phyloP scores from a whole-genome alignment of 768 basidiomycete genomes.

The Suillus spraguei region DNA sequence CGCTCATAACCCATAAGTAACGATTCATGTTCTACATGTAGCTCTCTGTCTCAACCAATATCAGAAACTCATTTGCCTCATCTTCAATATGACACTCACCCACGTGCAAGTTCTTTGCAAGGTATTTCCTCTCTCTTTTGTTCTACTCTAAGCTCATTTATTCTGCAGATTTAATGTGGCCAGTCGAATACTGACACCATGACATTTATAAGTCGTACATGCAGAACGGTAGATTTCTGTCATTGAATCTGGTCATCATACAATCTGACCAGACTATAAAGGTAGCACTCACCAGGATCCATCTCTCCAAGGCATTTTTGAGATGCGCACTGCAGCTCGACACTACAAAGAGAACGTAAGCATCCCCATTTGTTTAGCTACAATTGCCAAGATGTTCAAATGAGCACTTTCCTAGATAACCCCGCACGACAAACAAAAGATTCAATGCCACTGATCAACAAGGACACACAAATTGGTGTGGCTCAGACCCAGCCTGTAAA shows the following conservation, averaged over 20 bases:
- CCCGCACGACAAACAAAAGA: not conserved
- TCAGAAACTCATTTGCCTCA: not conserved
- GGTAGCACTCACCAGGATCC: not conserved
- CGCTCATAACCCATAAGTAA: not conserved
- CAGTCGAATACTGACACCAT: not conserved
- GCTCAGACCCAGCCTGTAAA: not conserved
- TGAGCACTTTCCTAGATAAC: not conserved
- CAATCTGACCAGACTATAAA: not conserved
- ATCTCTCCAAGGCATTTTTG: not conserved
- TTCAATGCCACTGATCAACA: not conserved
- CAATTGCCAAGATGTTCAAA: not conserved
- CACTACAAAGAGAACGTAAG: conserved; percentile 10
- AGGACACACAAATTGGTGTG: not conserved
- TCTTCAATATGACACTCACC: not conserved
- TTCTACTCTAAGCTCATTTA: too few relatives aligned
- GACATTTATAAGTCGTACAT: not conserved
- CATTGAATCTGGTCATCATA: not conserved
- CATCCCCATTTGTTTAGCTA: not conserved
- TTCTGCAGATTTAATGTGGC: not conserved
- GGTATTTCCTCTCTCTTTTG: not conserved
- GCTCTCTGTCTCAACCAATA: not conserved
- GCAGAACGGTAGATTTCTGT: not conserved
- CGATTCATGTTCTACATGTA: not conserved
- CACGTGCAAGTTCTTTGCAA: not conserved
- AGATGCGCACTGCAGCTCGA: conserved; percentile 2